Evolutionary conservation across 495 filamentous ascomycete species (phyloP), one percentile per base, ranked within the genome.

Genomic region (Achaetomiella virescens): DNA sequence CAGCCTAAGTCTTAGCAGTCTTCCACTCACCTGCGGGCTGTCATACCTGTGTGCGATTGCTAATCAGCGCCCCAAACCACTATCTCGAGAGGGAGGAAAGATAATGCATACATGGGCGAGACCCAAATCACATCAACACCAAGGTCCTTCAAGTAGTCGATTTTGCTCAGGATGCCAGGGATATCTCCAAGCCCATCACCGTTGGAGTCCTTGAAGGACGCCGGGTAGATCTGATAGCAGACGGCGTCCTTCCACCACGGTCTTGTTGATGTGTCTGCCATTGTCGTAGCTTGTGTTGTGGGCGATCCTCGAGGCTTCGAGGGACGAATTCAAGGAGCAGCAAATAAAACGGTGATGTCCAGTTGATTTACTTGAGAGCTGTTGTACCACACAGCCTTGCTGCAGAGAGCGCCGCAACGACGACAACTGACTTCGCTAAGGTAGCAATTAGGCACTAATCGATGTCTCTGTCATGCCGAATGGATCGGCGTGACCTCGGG

Each of bases 161-260:
- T 64, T 65, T 85, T 80, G 46, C 80, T 82, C 35, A 83, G 78
- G 46, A 89, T 86, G 10, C 85, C 85, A 0, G 74, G 81, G 42
- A 89, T 80, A 59, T 88, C 85, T 12, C 85, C 85, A 21, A 84
- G 68, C 4, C 85, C 85, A 60, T 86, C 84, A 54, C 78, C 74
- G 60, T 87, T 86, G 27, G 81, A 82, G 63, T 89, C 85, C 38
- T 83, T 81, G 72, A 79, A 88, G 3, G 78, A 82, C 4, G 83
- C 78, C 4, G 85, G 85, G 73, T 85, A 89, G 62, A 89, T 83
- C 61, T 89, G 85, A 57, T 89, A 89, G 27, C 86, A 80, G 9
- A 66, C 61, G 7, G 62, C 66, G 48, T 75, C 67, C 55, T 74
- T 76, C 72, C 72, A 76, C 68, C 68, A 69, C 1, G 57, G 51